Conservation (phyloP, 2,329 filamentous ascomycete species). For the Verticillium nubilum region DNA sequence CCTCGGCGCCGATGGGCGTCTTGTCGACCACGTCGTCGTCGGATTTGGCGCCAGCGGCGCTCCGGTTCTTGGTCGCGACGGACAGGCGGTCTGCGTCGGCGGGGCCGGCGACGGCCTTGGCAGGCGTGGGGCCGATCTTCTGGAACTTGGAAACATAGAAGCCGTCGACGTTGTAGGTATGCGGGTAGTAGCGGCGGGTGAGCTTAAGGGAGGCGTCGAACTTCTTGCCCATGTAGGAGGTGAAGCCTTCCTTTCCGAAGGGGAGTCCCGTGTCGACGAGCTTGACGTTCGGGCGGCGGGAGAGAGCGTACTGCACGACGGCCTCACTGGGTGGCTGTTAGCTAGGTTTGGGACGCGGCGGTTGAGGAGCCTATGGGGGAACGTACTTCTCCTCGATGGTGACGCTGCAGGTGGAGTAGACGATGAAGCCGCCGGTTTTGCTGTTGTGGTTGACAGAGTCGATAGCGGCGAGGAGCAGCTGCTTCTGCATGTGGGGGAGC, state of each 20-base stretch:
- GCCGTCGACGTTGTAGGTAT: constrained; percentile 91
- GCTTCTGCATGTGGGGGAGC: constrained; percentile 91
- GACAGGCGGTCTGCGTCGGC: constrained; percentile 26
- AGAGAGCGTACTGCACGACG: constrained; percentile 89
- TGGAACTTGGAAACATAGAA: constrained; percentile 99
- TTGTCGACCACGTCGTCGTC: constrained; percentile 56
- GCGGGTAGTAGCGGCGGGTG: constrained; percentile 82
- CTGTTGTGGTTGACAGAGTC: constrained; percentile 89
- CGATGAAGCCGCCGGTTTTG: constrained; percentile 90
- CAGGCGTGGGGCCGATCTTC: constrained; percentile 75
- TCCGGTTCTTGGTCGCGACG: constrained; percentile 11
- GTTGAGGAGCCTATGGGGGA: too few relatives aligned
- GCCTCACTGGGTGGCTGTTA: constrained; percentile 56
- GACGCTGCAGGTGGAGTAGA: constrained; percentile 95
- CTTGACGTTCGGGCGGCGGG: constrained; percentile 86
- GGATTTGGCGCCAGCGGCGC: constrained; percentile 13
- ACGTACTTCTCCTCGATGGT: constrained; percentile 71
- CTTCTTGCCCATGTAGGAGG: constrained; percentile 81
- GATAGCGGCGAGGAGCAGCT: constrained; percentile 86
- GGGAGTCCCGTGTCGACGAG: constrained; percentile 86
- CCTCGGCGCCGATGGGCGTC: constrained; percentile 54
- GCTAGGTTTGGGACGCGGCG: too few relatives aligned
- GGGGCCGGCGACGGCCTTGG: constrained; percentile 33
- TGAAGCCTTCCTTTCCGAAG: constrained; percentile 92
- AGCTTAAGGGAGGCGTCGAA: constrained; percentile 83